Conservation (phyloP, 352 stramenopile genomes). For the Phytophthora cryptogea region DNA sequence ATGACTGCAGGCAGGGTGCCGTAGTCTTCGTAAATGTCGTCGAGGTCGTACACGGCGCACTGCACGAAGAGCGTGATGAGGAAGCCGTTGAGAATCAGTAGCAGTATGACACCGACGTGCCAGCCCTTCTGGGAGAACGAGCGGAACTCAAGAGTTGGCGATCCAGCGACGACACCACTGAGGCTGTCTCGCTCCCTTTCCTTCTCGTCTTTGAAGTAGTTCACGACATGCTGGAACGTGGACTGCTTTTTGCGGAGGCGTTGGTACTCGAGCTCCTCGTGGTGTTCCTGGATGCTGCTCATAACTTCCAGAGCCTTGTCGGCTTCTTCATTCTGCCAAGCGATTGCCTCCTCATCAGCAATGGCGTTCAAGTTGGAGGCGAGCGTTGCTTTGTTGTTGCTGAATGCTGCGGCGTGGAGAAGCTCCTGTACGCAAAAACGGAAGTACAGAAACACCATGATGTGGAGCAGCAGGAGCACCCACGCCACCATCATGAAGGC, state of each 20-base stretch:
- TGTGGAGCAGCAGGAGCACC: slow-evolving; percentile 41
- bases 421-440: slow-evolving; percentile 30
- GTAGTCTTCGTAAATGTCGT: slow-evolving; percentile 41
- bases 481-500: slow-evolving; percentile 46
- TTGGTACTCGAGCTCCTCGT: slow-evolving; percentile 31
- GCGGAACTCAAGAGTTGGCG: slow-evolving; percentile 26
- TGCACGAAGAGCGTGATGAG: slow-evolving; percentile 62
- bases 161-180: slow-evolving; percentile 17
- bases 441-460: slow-evolving; percentile 41
- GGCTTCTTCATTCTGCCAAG: slow-evolving; percentile 28
- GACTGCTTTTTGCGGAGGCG: slow-evolving; percentile 14
- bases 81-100: slow-evolving; percentile 72
- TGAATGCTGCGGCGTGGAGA: slow-evolving; percentile 20
- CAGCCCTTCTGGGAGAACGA: slow-evolving; percentile 68
- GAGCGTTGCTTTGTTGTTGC: slow-evolving; percentile 22
- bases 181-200: slow-evolving; percentile 5
- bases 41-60: slow-evolving; percentile 53
- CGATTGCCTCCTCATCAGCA: slow-evolving; percentile 23
- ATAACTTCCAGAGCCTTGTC: slow-evolving; percentile 29
- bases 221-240: background rate
- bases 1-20: slow-evolving; percentile 30
- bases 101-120: slow-evolving; percentile 58
- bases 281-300: slow-evolving; percentile 30
- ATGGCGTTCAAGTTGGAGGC: slow-evolving; percentile 24
- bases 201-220: slow-evolving; percentile 1